Base-by-base conservation (phyloP, 768 basidiomycete genomes). In the Pulveroboletus sp. region DNA sequence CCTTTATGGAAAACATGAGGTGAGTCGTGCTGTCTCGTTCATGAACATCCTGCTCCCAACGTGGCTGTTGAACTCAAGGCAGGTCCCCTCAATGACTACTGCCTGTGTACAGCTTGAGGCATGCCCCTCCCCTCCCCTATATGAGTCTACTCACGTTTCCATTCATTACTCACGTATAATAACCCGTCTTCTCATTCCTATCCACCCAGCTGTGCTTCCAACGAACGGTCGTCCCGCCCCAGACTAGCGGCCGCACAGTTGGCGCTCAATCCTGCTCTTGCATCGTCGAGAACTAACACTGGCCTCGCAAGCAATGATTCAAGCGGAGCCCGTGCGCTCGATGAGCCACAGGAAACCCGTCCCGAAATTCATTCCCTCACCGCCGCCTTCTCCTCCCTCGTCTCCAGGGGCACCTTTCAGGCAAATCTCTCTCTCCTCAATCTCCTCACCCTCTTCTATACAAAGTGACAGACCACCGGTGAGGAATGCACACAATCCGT, bases 321-420 rank as follows among this genome's bases (percentile, higher is more conserved):
- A 57, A 38, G 50, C 43, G 52, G 68, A 69, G 43, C 61, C 60
- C 44, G 48, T 47, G 43, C 62, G 66, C 53, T 66, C 64, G 40
- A 79, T 79, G 77, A 83, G 80, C 64, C 82, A 84, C 64, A 75
- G 85, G 46, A 88, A 88, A 63, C 86, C 86, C 30, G 84, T 79
- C 36, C 86, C 86, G 4, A 67, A 69, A 46, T 86, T 80, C 66
- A 73, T 84, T 39, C 84, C 84, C 31, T 83, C 84, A 11, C 80
- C 84, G 6, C 78, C 81, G 42, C 67, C 76, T 32, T 65, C 64
- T 8, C 62, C 65, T 17, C 69, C 64, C 4, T 67, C 69, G 33
- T 70, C 67, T 14, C 67, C 67, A 39, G 65, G 65, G 6, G 61
- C 64, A 26, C 67, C 68, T 18, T 65, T 69, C 26, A 65, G 62